Base-by-base conservation (phyloP, 257 asterid genomes). In the Fraxinus americana region DNA sequence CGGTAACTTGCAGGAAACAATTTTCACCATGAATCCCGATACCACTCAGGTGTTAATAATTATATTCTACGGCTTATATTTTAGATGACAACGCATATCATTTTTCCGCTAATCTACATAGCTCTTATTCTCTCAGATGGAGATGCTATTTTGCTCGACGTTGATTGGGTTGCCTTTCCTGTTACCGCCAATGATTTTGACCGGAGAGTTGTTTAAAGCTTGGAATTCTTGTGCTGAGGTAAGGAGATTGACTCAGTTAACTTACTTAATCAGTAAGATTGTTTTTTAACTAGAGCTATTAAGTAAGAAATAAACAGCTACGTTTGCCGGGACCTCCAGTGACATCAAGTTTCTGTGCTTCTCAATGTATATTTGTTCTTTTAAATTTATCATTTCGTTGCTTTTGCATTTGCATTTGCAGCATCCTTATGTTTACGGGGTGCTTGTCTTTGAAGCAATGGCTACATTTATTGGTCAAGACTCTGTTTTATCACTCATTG, bases 1-100 rank as follows among this genome's bases (percentile, higher is more conserved):
- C 12, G 99, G 98, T 45, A 94, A 94, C 83, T 75, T 91, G 75
- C 99, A 94, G 63, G 99, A 94, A 82, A 95, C 97, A 5, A 94
- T 94, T 73, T 94, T 94, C 81, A 94, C 92, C 35, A 78, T 85
- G 89, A 94, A 90, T 81, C 97, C 96, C 0, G 96, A 92, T 36
- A 92, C 99, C 11, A 87, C 97, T 10, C 99, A 94, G 98, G 99
- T 94, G 67, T 29, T 25, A 34, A 57, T 61, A 4, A 57, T 36
- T 35, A 52, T 54, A 16, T 67, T 34, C 38, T 21, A 13, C 21
- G 19, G 63, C 34, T 67, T 43, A 12, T 34, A 74, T 1, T 34
- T 38, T 61, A 19, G 9, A 25, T 34, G 32, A 61, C 30, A 6
- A 45, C 16, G 61, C 32, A 32, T 39, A 7, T 30, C 74, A 16